Conservation (phyloP, 768 basidiomycete genomes). For the Termitomyces sp. region DNA sequence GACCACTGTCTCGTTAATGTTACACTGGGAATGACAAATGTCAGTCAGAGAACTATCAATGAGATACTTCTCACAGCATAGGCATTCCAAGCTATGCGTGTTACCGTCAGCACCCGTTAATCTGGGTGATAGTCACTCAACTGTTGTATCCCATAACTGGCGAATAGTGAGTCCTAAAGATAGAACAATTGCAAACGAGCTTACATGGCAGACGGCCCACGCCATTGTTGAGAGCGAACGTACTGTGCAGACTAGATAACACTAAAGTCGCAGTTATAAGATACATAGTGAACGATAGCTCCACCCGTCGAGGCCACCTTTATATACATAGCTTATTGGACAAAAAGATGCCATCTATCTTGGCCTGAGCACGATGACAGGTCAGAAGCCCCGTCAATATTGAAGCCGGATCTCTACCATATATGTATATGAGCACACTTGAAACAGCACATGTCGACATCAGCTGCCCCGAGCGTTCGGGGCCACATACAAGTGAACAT, state of each 20-base stretch:
- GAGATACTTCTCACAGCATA: constrained; percentile 39
- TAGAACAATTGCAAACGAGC: constrained; percentile 3
- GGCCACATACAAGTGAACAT: background rate
- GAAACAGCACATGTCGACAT: background rate
- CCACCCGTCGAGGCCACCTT: background rate
- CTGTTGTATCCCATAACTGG: constrained; percentile 64
- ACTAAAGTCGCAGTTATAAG: background rate
- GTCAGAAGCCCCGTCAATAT: background rate
- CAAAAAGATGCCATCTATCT: background rate
- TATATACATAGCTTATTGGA: background rate
- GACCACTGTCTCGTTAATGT: constrained; percentile 51
- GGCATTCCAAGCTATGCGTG: constrained; percentile 57
- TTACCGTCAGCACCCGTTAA: background rate
- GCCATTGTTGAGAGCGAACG: constrained; percentile 18
- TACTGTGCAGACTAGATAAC: background rate
- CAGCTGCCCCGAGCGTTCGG: background rate
- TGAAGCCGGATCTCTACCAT: background rate
- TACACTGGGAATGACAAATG: constrained; percentile 35
- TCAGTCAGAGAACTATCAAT: background rate
- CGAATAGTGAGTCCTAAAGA: background rate
- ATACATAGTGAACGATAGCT: background rate
- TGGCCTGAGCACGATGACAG: background rate
- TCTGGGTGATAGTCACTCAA: constrained; percentile 23
- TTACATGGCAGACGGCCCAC: constrained; percentile 34
- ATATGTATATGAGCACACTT: background rate